Evolutionary conservation across 2,329 filamentous ascomycete genomes (phyloP), one percentile per base, ranked within the genome.

Genomic region (Nemania sp.): DNA sequence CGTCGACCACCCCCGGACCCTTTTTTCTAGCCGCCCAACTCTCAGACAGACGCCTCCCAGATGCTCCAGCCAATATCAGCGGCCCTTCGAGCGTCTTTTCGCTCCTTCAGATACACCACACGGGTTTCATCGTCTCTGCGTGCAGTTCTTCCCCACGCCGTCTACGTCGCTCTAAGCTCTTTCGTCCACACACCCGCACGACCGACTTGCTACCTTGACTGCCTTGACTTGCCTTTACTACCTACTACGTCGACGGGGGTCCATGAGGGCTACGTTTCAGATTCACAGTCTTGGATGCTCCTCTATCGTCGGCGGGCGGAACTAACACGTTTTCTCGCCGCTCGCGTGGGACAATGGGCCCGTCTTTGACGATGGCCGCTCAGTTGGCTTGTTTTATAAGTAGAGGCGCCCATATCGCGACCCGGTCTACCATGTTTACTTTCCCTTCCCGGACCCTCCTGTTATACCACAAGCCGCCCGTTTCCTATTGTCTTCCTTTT

Each of bases 11-110:
- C 58, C 58, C 70, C 61, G 24, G 66, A 58, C 55, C 56, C 52
- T 64, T 60, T 74, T 71, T 72, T 74, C 74, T 85, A 84, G 79
- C 82, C 82, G 82, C 83, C 82, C 80, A 74, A 75, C 78, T 79
- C 78, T 79, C 80, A 84, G 79, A 85, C 82, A 84, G 78, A 82
- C 82, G 82, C 83, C 81, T 71, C 76, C 78, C 74, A 79, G 75
- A 74, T 74, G 49, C 71, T 73, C 75, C 77, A 82, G 81, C 86
- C 86, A 88, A 87, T 87, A 82, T 84, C 81, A 80, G 79, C 77
- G 77, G 79, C 79, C 80, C 78, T 73, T 82, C 77, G 71, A 70
- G 75, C 70, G 72, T 74, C 77, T 74, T 79, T 80, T 79, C 77
- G 78, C 74, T 76, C 74, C 73, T 83, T 84, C 78, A 82, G 84